Conservation (phyloP, 768 basidiomycete genomes). For the Boletus sp. region DNA sequence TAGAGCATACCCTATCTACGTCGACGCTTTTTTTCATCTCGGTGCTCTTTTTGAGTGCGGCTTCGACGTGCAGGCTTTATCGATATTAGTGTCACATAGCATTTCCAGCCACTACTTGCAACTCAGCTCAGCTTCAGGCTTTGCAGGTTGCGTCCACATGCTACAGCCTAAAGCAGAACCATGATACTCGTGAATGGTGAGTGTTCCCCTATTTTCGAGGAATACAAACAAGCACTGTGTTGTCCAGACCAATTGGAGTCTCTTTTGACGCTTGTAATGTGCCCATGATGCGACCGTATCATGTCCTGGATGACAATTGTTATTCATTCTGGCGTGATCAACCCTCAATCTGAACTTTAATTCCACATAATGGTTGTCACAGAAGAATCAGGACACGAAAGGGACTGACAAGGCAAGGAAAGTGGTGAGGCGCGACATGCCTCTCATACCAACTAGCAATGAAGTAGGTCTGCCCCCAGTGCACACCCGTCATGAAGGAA, state of each 20-base stretch:
- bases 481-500: neutral
- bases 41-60: neutral
- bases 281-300: neutral
- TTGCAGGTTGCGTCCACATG: neutral
- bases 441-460: neutral
- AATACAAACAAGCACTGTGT: neutral
- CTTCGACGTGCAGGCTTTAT: neutral
- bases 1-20: conserved; percentile 28
- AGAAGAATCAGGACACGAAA: neutral
- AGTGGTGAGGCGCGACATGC: neutral
- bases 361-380: neutral
- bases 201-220: neutral
- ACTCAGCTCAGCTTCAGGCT: neutral
- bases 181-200: neutral
- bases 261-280: neutral
- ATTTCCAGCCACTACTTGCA: neutral
- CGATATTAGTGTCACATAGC: neutral
- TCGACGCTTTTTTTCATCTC: neutral
- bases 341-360: neutral
- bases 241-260: too few relatives aligned
- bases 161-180: neutral
- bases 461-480: neutral
- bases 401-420: neutral
- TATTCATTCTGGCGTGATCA: neutral
- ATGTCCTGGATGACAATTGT: neutral